Percentiles rank a stretch among this genome's conserved stretches.
Conservation (phyloP, 495 filamentous ascomycete species). For the Aspergillus egyptiacus region DNA sequence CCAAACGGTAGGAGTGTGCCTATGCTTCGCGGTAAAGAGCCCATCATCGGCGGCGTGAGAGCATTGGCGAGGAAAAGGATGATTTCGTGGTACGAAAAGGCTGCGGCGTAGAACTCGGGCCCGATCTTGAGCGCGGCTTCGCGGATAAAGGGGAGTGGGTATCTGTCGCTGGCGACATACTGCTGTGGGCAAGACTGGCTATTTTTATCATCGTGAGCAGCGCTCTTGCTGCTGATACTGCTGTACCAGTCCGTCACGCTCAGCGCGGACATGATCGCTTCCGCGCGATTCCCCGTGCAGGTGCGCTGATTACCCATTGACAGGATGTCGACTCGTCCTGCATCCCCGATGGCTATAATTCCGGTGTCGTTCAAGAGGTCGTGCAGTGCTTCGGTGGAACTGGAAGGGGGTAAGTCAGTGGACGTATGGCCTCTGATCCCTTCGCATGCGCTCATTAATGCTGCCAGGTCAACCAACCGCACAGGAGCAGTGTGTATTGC, state of each 20-base stretch:
- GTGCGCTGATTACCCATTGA: background rate
- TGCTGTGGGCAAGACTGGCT: background rate
- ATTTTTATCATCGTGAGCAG: conserved; percentile 1
- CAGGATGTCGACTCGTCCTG: background rate
- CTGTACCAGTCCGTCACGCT: background rate
- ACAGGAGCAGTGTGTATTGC: background rate
- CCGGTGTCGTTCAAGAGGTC: background rate
- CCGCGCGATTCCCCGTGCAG: background rate
- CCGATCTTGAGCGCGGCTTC: conserved; percentile 2
- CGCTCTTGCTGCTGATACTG: background rate
- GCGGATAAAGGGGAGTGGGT: conserved; percentile 1
- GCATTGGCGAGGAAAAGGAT: background rate
- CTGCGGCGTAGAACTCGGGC: conserved; percentile 1
- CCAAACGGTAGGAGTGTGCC: background rate
- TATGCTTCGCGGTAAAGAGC: background rate
- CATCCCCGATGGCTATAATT: background rate
- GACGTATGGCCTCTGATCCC: background rate
- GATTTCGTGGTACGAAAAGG: conserved; percentile 1
- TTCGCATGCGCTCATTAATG: background rate
- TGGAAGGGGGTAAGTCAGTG: background rate
- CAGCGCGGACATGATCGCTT: background rate
- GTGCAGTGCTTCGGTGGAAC: background rate
- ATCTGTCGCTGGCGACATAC: background rate
- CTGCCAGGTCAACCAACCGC: conserved; percentile 1
- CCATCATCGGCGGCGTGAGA: background rate